Evolutionary conservation across 768 basidiomycete genomes (phyloP).

Genomic region (Suillus sp.): DNA sequence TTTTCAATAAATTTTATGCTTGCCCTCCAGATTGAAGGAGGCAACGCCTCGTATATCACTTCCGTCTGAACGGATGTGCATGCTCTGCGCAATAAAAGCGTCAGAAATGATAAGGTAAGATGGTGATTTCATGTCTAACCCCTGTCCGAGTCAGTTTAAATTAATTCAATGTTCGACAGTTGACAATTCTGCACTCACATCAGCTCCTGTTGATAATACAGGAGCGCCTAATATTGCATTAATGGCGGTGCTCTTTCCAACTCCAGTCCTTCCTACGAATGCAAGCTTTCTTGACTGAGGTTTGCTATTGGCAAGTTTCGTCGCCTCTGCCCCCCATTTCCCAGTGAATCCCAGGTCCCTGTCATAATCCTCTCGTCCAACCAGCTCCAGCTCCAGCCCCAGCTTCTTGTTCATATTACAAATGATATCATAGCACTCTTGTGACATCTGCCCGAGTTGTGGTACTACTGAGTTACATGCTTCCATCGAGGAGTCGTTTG

Average conservation of each 20-base stretch:
- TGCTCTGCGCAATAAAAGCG: not conserved
- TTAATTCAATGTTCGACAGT: not conserved
- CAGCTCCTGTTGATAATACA: not conserved
- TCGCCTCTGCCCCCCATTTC: not conserved
- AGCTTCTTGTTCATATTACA: not conserved
- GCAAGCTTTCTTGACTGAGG: not conserved
- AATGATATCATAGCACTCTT: not conserved
- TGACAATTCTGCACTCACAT: not conserved
- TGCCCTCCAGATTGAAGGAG: not conserved
- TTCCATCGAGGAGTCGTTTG: too few species aligned
- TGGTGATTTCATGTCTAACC: not conserved
- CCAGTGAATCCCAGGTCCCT: not conserved
- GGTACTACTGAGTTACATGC: too few species aligned
- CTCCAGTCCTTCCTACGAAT: not conserved
- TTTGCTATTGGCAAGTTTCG: not conserved
- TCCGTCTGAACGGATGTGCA: not conserved
- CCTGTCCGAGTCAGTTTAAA: not conserved
- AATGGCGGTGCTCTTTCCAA: not conserved
- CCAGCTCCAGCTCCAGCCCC: not conserved
- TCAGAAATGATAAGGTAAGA: not conserved
- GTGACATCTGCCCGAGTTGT: too few species aligned
- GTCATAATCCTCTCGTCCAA: not conserved
- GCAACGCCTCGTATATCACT: not conserved
- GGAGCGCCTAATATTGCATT: not conserved
- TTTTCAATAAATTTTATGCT: not conserved